Evolutionary conservation across 257 asterid species (phyloP).

Genomic region (Solanum chmielewskii): DNA sequence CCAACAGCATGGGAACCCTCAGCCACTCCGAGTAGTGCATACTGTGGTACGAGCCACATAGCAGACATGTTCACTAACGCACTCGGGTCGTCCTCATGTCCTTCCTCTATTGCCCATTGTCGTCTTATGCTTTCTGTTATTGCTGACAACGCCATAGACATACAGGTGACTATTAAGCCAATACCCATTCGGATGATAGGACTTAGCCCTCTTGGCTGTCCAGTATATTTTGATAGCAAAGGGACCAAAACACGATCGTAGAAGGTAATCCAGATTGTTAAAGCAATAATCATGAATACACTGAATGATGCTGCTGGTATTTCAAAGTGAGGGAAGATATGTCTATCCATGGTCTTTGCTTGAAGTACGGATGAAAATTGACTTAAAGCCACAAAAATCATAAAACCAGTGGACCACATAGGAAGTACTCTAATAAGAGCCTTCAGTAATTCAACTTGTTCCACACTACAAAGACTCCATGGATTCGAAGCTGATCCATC

Average conservation of each 20-base stretch:
- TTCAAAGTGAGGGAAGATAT: background rate
- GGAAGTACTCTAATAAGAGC: slow-evolving; percentile 1
- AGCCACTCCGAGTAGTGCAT: slow-evolving; percentile 4
- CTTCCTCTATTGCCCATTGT: background rate
- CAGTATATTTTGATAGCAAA: background rate
- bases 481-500: slow-evolving; percentile 7
- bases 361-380: background rate
- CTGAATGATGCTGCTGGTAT: slow-evolving; percentile 14
- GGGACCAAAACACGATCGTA: slow-evolving; percentile 3
- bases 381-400: background rate
- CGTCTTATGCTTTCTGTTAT: slow-evolving; percentile 3
- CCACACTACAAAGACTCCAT: slow-evolving; percentile 2
- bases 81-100: background rate
- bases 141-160: slow-evolving; percentile 4
- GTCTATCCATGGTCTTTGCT: slow-evolving; percentile 2
- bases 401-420: slow-evolving; percentile 9
- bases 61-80: slow-evolving; percentile 9
- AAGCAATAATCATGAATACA: background rate
- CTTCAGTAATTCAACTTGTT: slow-evolving; percentile 1
- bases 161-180: background rate
- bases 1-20: slow-evolving; percentile 8
- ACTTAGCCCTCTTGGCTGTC: slow-evolving; percentile 1
- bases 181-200: slow-evolving; percentile 4
- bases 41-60: slow-evolving; percentile 9
- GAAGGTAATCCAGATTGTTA: slow-evolving; percentile 1